Conservation (phyloP, 495 filamentous ascomycete genomes). For the Trichoderma parareesei region DNA sequence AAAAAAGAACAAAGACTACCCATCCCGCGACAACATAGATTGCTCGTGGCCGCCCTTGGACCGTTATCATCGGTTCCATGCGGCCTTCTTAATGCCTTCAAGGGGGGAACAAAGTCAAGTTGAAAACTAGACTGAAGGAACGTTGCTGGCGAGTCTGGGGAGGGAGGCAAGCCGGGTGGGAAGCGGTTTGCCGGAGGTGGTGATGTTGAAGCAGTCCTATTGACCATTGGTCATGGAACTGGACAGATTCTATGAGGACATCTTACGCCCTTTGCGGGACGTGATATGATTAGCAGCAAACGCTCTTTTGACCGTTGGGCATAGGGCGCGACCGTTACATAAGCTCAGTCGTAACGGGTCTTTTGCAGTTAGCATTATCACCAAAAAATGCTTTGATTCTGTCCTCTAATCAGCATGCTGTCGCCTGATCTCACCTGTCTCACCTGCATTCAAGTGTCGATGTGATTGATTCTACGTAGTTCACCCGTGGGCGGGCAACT, state of each 20-base stretch:
- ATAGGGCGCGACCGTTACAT: neutral
- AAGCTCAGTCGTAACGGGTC: slow-evolving; percentile 9
- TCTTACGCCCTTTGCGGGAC: slow-evolving; percentile 5
- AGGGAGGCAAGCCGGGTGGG: neutral
- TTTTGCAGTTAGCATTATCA: slow-evolving; percentile 11
- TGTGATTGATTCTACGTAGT: slow-evolving; percentile 5
- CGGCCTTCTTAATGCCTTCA: slow-evolving; percentile 6
- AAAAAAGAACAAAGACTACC: slow-evolving; percentile 16
- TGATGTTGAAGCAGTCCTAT: neutral
- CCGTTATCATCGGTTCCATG: neutral
- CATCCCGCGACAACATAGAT: slow-evolving; percentile 20
- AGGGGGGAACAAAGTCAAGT: slow-evolving; percentile 10
- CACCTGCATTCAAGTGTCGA: neutral
- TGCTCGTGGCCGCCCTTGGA: slow-evolving; percentile 13
- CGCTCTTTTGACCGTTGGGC: neutral
- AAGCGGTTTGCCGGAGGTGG: too few species aligned
- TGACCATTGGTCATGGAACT: neutral
- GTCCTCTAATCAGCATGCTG: neutral
- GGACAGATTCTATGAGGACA: neutral
- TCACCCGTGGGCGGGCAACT: neutral
- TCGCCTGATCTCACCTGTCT: neutral
- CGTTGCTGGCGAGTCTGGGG: neutral
- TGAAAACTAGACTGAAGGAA: neutral
- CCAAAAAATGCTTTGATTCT: neutral
- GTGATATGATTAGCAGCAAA: neutral